Conservation (phyloP, 1,284 basidiomycete genomes). For the Puccinia hordei region DNA sequence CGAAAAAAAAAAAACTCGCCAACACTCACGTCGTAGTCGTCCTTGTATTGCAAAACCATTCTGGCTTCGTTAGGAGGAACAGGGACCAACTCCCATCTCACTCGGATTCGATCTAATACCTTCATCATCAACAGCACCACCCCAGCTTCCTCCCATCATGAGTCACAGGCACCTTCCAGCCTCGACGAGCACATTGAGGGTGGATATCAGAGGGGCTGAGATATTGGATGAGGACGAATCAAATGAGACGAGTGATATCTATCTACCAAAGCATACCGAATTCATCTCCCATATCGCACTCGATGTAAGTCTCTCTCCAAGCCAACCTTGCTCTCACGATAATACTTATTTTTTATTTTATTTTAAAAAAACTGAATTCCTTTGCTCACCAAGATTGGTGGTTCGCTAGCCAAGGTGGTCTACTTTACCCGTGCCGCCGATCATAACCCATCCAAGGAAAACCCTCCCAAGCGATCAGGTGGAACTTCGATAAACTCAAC, state of each 20-base stretch:
- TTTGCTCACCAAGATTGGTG: constrained; percentile 72
- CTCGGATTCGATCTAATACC: too few species aligned
- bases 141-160: too few species aligned
- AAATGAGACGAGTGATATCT: constrained; percentile 68
- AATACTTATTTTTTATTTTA: too few species aligned
- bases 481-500: too few species aligned
- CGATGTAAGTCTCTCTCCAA: constrained; percentile 68
- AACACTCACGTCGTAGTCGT: too few species aligned
- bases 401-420: constrained; percentile 95
- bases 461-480: constrained; percentile 66
- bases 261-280: constrained; percentile 92
- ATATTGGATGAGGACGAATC: constrained; percentile 43
- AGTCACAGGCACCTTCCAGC: constrained; percentile 23
- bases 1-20: too few species aligned
- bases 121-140: neutral
- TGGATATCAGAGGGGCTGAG: constrained; percentile 41
- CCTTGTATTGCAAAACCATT: too few species aligned
- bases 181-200: constrained; percentile 37
- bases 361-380: neutral
- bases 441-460: constrained; percentile 60
- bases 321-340: neutral
- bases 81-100: too few species aligned
- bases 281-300: constrained; percentile 42
- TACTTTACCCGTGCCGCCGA: constrained; percentile 83
- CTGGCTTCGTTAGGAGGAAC: too few species aligned